phyloP scores from a whole-genome alignment of 352 stramenopile species.

The Stramenopiles sp. region DNA sequence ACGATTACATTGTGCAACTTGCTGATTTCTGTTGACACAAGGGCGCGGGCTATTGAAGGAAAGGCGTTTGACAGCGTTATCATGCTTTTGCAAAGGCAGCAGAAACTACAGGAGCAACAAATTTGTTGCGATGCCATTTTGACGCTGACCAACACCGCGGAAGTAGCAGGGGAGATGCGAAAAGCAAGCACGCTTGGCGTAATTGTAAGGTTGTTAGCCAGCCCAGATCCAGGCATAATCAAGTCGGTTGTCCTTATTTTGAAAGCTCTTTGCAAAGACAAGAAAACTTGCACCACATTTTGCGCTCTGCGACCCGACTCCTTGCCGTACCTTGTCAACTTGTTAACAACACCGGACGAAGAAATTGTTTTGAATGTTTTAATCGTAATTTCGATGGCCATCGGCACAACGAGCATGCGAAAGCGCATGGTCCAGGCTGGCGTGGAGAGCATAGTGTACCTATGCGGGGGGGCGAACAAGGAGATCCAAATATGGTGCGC shows the following conservation, averaged over 20 bases:
- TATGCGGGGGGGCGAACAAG: background rate
- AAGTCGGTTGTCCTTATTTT: background rate
- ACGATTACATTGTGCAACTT: constrained; percentile 10
- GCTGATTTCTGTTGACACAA: background rate
- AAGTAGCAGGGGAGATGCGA: too few species aligned
- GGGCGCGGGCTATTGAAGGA: background rate
- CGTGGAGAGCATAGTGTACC: background rate
- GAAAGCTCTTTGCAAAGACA: background rate
- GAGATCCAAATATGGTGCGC: constrained; percentile 6
- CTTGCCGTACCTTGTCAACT: background rate
- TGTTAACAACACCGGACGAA: background rate
- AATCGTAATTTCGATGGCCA: background rate
- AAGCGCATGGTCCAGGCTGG: background rate
- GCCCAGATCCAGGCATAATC: background rate
- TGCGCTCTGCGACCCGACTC: background rate
- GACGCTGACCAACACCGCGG: background rate
- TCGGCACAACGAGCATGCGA: background rate
- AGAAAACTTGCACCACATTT: background rate
- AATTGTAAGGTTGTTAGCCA: background rate
- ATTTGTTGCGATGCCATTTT: background rate
- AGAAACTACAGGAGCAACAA: background rate
- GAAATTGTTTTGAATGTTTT: background rate
- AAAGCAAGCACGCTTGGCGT: background rate
- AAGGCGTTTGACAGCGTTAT: background rate
- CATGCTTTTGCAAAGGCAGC: background rate